Base-by-base conservation (phyloP, 768 basidiomycete genomes). In the Kwoniella dejecticola region DNA sequence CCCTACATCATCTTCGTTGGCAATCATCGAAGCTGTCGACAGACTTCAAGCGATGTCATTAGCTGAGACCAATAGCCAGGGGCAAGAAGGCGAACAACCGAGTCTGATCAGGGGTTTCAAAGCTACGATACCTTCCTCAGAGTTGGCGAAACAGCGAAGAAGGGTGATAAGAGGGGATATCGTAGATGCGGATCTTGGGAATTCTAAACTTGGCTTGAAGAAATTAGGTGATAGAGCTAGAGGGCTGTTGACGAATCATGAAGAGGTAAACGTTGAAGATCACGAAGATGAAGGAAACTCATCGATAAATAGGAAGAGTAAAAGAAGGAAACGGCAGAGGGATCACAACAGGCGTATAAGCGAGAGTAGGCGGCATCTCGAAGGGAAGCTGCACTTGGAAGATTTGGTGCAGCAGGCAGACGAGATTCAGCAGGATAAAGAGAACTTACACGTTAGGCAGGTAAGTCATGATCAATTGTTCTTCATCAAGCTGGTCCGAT, bases 111-210 rank as follows among this genome's bases (percentile, higher is more conserved):
- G 88, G 45, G 95, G 95, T 0, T 98, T 97, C 79, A 89, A 90
- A 71, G 95, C 95, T 17, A 97, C 95, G 1, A 89, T 96, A 42
- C 95, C 95, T 12, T 89, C 89, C 73, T 85, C 93, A 38, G 89
- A 91, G 68, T 84, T 86, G 74, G 84, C 90, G 55, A 87, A 89
- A 63, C 82, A 85, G 13, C 82, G 92, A 62, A 80, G 93, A 64
- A 80, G 91, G 60, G 87, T 90, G 77, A 85, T 89, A 79, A 83
- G 93, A 45, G 77, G 78, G 29, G 77, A 73, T 8, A 46, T 78
- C 21, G 77, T 74, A 13, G 77, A 78, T 52, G 73, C 70, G 36
- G 77, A 76, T 38, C 46, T 77, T 6, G 88, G 91, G 2, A 84
- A 87, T 12, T 88, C 87, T 27, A 83, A 83, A 68, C 81, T 90